A percentile compares a stretch with the other conserved stretches of the same genome.
phyloP scores from a whole-genome alignment of 768 basidiomycete genomes.

The Leccinellum rugosiceps region DNA sequence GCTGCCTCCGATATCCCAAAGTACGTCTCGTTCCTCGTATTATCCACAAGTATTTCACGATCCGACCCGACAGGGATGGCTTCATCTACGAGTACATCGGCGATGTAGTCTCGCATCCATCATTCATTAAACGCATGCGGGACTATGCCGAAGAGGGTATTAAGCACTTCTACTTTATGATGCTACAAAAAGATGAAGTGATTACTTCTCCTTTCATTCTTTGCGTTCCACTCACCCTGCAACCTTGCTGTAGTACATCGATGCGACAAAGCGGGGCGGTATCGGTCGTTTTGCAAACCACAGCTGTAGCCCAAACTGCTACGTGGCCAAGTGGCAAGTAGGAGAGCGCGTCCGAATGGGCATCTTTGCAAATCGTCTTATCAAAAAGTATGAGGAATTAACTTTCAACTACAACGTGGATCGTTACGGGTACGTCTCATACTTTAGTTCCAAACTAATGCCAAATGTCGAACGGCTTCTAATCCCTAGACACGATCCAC shows the following conservation, averaged over 20 bases:
- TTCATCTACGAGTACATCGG: constrained; percentile 99
- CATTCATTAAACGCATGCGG: constrained; percentile 92
- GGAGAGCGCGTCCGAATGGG: constrained; percentile 92
- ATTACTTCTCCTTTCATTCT: constrained; percentile 21
- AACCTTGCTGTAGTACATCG: constrained; percentile 69
- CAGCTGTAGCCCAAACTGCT: constrained; percentile 96
- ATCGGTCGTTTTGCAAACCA: constrained; percentile 98
- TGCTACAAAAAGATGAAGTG: constrained; percentile 97
- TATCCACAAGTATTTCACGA: neutral
- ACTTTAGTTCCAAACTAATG: neutral
- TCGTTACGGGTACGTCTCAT: constrained; percentile 81
- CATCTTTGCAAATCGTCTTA: constrained; percentile 86
- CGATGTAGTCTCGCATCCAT: constrained; percentile 84
- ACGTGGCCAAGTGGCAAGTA: constrained; percentile 97
- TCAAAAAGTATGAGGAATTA: constrained; percentile 80
- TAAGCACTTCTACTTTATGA: constrained; percentile 99
- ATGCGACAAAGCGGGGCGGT: constrained; percentile 95
- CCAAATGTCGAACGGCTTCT: neutral
- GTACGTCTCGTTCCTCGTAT: constrained; percentile 39
- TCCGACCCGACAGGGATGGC: constrained; percentile 54
- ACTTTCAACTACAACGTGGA: constrained; percentile 99
- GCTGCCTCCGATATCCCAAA: constrained; percentile 64
- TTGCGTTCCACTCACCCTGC: neutral
- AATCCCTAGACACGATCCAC: constrained; percentile 77
- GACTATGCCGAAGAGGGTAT: constrained; percentile 93